Evolutionary conservation across 805 yeast genomes (phyloP), one percentile per base, ranked within the genome.

Genomic region (Candida dendrica): DNA sequence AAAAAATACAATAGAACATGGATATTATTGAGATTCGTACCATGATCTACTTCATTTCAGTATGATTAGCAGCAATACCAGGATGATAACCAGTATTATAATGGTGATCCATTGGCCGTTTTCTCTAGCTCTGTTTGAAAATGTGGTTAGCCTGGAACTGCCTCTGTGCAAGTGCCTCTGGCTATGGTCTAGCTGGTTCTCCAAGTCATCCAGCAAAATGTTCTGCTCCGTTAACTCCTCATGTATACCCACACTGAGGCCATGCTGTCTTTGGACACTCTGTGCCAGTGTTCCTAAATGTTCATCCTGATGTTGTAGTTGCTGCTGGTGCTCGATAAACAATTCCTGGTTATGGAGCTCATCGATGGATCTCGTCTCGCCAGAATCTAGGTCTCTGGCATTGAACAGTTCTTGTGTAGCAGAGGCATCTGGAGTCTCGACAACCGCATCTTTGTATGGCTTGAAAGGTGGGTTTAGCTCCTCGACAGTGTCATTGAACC

Each of bases 81-180:
- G 50, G 17, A 76, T 60, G n/a, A 74, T 34, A 2, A 67, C 50
- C 42, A 77, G 53, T 3, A 67, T 59, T 1, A 71, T 47, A 9
- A 77, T 77, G 1, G 71, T 65, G 27, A 66, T 49, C 68, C 81
- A 75, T 29, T 71, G 74, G 0, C 75, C 74, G 47, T 72, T 71
- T 42, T 71, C 73, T 37, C 63, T 65, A 14, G 75, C 62, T 24
- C 63, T 65, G 15, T 58, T 58, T 30, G 64, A 64, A 40, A 73
- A 72, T 24, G 55, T 56, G 6, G 53, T 58, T 38, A 77, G 49
- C 42, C 69, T 61, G 30, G 55, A 55, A 34, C 61, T 60, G 0
- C 80, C 79, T 27, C 68, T 55, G 3, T 53, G 49, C 13, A 77
- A 51, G 31, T 67, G 63, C 30, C 63, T 51, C 20, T 68, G 71